Evolutionary conservation across 208 protist genomes (phyloP).

Genomic region (Trypanosoma cruzi): DNA sequence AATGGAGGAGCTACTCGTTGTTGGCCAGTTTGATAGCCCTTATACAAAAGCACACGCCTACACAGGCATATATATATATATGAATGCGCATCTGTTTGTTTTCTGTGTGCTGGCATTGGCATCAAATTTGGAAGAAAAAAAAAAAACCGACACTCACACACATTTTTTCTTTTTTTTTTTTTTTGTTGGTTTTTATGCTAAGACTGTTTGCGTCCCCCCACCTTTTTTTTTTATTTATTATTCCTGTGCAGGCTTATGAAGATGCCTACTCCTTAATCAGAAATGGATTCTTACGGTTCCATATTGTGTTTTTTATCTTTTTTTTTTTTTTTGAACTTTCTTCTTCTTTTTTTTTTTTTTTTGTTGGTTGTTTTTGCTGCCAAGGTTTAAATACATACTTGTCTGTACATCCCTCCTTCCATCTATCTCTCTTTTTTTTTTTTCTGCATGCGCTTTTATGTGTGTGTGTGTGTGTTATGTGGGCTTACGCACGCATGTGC

Average conservation of each 20-base stretch:
- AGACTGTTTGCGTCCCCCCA: not conserved
- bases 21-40: not conserved
- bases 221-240: too few species aligned
- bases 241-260: too few species aligned
- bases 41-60: not conserved
- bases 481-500: too few species aligned
- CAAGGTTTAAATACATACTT: too few species aligned
- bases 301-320: constrained; percentile 7
- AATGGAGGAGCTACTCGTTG: not conserved
- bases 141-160: too few species aligned
- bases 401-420: too few species aligned
- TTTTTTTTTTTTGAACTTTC: not conserved
- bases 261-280: too few species aligned
- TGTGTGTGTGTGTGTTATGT: too few species aligned
- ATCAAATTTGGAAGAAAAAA: not conserved
- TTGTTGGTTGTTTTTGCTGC: too few species aligned
- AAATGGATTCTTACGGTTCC: too few species aligned
- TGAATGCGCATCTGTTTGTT: too few species aligned
- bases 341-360: constrained; percentile 11
- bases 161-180: constrained; percentile 21
- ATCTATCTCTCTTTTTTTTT: constrained; percentile 13
- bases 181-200: not conserved
- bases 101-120: not conserved
- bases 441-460: constrained; percentile 3
- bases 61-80: too few species aligned